Conservation (phyloP, 345 rosid species). For the Kernera saxatilis region DNA sequence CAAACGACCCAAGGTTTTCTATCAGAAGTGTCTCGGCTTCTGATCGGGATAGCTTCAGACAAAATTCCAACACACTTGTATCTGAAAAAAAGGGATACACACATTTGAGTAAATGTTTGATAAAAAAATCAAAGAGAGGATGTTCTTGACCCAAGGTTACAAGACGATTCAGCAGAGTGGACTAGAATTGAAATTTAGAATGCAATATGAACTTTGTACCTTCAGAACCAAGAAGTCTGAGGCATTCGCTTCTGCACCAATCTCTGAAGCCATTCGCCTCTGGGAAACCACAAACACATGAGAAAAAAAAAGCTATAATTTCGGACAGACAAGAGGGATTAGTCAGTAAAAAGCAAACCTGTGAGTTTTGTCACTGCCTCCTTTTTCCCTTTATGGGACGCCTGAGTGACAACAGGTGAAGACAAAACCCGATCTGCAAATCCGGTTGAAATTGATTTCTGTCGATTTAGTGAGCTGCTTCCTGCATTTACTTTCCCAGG, state of each 20-base stretch:
- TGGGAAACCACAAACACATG: slow-evolving; percentile 36
- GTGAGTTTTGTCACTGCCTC: slow-evolving; percentile 55
- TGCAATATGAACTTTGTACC: slow-evolving; percentile 38
- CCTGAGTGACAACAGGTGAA: slow-evolving; percentile 47
- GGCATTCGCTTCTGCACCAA: slow-evolving; percentile 91
- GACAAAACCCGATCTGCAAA: slow-evolving; percentile 45
- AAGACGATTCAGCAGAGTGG: neutral
- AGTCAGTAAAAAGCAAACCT: slow-evolving; percentile 38
- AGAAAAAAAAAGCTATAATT: neutral
- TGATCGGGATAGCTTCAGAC: slow-evolving; percentile 83
- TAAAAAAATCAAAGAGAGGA: neutral
- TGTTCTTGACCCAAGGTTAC: neutral
- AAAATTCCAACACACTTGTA: slow-evolving; percentile 85
- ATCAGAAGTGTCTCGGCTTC: slow-evolving; percentile 79
- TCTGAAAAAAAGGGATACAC: slow-evolving; percentile 35
- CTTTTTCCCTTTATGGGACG: slow-evolving; percentile 51
- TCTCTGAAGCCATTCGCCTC: slow-evolving; percentile 92
- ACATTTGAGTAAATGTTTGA: neutral
- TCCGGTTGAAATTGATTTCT: slow-evolving; percentile 56
- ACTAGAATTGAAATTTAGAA: too few species aligned
- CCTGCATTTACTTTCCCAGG: slow-evolving; percentile 51
- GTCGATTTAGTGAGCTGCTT: slow-evolving; percentile 51
- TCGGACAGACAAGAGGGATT: neutral
- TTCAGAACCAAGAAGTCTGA: slow-evolving; percentile 77
- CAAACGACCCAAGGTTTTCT: slow-evolving; percentile 71